Base-by-base conservation (phyloP, 2,329 filamentous ascomycete genomes). In the Kalmusia sp. region DNA sequence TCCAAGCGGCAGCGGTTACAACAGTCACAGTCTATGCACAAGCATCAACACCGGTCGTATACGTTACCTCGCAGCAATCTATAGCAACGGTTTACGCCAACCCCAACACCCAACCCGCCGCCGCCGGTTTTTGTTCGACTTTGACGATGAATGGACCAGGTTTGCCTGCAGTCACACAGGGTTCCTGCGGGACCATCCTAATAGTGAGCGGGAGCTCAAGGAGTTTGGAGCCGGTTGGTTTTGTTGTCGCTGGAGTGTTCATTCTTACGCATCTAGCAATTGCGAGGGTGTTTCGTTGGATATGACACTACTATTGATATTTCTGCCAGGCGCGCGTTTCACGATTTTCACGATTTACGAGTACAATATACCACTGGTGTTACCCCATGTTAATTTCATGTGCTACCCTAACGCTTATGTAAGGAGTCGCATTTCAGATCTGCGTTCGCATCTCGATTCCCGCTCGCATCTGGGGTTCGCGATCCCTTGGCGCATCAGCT, bases 141-240 rank as follows among this genome's bases (percentile, higher is more conserved):
- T 58, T 75, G 9, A 73, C 67, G 3, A 73, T 70, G 65, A 52
- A 65, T 8, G 72, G 71, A 1, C 70, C 70, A 2, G 72, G 63
- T 4, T 52, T 76, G 8, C 74, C 73, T 6, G 69, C 63, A 33
- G 65, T 66, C 37, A 62, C 52, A 9, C 53, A 68, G 49, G 74
- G 72, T 17, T 45, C 57, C n/a, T 76, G 74, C 40, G 74, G 74
- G 2, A 74, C 70, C 0, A 72, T 76, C 33, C 45, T 76, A 31
- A 62, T 76, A 7, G 69, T 76, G 19, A 70, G 59, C 6, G 62
- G 57, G 25, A 67, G 59, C 7, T 48, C 57, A 22, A 56, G 55
- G 3, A 62, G 56, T 49, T 17, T 65, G 22, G 58, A 57, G 38
- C 49, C 53, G 1, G n/a, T 68, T 2, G 59, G 65, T 4, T 55